Evolutionary conservation across 257 asterid genomes (phyloP).

Genomic region (Nicotiana knightiana): DNA sequence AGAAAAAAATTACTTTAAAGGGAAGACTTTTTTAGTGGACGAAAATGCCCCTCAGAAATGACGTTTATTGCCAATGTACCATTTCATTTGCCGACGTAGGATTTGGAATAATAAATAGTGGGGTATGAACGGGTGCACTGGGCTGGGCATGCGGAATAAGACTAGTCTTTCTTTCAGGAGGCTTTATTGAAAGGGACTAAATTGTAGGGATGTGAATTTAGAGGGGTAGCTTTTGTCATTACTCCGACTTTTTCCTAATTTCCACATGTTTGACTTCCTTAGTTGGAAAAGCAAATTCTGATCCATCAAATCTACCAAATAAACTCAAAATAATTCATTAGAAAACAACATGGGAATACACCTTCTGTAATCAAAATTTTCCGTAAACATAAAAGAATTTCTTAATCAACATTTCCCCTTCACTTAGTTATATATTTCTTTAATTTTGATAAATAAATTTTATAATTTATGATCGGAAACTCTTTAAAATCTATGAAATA

Average conservation of each 20-base stretch:
- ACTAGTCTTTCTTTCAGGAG: not conserved
- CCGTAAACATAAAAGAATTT: not conserved
- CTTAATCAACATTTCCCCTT: not conserved
- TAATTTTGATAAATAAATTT: no score
- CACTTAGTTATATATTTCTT: no score
- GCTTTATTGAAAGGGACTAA: constrained; percentile 8
- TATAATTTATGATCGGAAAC: not conserved
- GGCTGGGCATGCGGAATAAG: not conserved
- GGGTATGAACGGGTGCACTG: not conserved
- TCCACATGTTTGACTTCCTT: not conserved
- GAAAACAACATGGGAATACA: not conserved
- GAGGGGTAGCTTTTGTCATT: constrained; percentile 2
- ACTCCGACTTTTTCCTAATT: not conserved
- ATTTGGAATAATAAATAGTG: not conserved
- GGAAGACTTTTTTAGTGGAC: not conserved
- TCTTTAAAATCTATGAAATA: not conserved
- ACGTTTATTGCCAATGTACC: not conserved
- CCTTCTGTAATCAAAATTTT: not conserved
- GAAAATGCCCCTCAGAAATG: not conserved
- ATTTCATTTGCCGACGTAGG: not conserved
- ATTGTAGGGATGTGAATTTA: not conserved
- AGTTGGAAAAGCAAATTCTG: not conserved
- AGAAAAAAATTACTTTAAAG: not conserved
- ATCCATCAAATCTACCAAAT: not conserved
- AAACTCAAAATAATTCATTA: not conserved